A percentile compares a stretch with the other conserved stretches of the same genome.
These are phyloP conservation scores for Neopestalotiopsis sp. DNA, from an alignment of 2,329 filamentous ascomycete genomes.

Conservation along the genomic window DNA sequence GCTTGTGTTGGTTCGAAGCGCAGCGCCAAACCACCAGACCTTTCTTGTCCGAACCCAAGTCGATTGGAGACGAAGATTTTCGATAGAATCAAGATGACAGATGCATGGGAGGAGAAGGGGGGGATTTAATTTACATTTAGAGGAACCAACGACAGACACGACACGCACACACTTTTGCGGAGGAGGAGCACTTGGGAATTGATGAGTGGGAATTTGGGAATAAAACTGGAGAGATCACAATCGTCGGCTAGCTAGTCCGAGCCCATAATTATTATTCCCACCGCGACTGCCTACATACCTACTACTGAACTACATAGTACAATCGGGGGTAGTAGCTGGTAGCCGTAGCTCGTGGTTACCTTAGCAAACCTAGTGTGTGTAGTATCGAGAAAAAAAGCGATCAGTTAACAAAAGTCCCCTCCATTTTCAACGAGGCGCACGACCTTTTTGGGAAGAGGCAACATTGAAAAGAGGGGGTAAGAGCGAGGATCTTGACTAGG, in stretches of 20 bases:
- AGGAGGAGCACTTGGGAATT: neutral
- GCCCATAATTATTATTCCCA: neutral
- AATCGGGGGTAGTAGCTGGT: no score
- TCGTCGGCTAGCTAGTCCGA: neutral
- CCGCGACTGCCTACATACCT: neutral
- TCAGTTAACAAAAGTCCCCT: neutral
- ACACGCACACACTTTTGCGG: neutral
- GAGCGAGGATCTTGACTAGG: neutral
- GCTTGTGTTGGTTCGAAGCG: neutral
- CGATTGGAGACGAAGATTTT: no score
- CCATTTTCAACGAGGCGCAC: neutral
- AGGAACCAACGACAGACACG: neutral
- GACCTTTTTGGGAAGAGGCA: neutral
- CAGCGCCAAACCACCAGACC: neutral
- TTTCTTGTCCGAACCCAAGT: neutral
- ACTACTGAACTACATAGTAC: no score
- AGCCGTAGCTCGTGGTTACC: no score
- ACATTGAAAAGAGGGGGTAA: neutral
- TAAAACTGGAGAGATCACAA: slow-evolving; percentile 3
- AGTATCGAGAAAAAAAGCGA: neutral
- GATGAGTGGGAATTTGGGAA: neutral
- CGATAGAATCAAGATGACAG: no score
- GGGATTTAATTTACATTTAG: neutral
- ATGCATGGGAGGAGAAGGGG: no score
- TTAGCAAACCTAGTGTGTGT: no score